Percentiles rank a stretch among this genome's conserved stretches.
Conservation (phyloP, 768 basidiomycete species). For the Tricholoma saponaceum region DNA sequence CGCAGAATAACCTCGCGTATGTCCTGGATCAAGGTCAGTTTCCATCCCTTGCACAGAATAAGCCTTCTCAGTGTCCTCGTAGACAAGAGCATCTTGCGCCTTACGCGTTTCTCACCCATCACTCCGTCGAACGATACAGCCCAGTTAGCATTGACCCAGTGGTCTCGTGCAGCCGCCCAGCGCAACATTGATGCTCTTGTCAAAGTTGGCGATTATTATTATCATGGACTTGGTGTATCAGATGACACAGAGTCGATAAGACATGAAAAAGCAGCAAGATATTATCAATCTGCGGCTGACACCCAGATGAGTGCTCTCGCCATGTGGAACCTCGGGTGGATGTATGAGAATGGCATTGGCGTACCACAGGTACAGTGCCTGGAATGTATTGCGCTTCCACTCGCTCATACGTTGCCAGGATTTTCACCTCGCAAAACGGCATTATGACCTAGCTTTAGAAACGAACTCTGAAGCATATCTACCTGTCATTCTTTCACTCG, state of each 20-base stretch:
- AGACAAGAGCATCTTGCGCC: slow-evolving; percentile 71
- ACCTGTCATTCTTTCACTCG: slow-evolving; percentile 78
- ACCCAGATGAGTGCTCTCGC: slow-evolving; percentile 91
- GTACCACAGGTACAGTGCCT: slow-evolving; percentile 64
- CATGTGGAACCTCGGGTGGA: slow-evolving; percentile 99
- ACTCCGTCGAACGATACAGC: slow-evolving; percentile 83
- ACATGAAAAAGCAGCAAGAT: slow-evolving; percentile 88
- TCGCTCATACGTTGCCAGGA: slow-evolving; percentile 46
- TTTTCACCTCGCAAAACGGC: slow-evolving; percentile 93
- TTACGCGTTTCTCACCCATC: slow-evolving; percentile 63
- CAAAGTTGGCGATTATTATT: slow-evolving; percentile 98
- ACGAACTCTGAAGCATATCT: slow-evolving; percentile 88
- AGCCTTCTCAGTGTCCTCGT: neutral
- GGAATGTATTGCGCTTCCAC: neutral
- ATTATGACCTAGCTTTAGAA: slow-evolving; percentile 88
- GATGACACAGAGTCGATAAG: slow-evolving; percentile 60
- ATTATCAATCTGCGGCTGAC: slow-evolving; percentile 92
- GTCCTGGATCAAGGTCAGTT: slow-evolving; percentile 83
- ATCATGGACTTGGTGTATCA: slow-evolving; percentile 78
- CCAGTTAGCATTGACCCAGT: slow-evolving; percentile 81
- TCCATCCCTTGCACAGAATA: neutral
- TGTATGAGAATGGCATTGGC: slow-evolving; percentile 97
- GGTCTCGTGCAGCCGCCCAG: slow-evolving; percentile 92
- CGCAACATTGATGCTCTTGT: slow-evolving; percentile 95
- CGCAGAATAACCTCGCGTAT: slow-evolving; percentile 94